Evolutionary conservation across 345 rosid species (phyloP).

Genomic region (Barbarea vulgaris): DNA sequence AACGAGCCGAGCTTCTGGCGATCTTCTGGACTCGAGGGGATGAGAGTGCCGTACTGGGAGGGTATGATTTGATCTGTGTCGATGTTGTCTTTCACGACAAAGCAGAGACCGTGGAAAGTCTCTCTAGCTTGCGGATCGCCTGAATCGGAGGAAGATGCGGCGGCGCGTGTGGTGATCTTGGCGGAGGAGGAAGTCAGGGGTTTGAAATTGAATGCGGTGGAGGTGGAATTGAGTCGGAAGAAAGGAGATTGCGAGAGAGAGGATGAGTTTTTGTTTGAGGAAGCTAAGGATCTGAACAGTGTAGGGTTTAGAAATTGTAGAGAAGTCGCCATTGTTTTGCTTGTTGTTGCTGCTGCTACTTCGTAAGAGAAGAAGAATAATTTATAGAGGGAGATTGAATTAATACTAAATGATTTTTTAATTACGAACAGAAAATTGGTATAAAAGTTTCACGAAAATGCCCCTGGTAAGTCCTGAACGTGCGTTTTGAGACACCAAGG

Average conservation of each 20-base stretch:
- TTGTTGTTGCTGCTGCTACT: not conserved
- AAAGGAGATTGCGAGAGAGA: not conserved
- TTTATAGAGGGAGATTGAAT: not conserved
- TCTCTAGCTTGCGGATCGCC: not conserved
- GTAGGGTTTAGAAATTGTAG: slow-evolving; percentile 23
- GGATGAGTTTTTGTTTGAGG: slow-evolving; percentile 1
- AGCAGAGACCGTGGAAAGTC: slow-evolving; percentile 77
- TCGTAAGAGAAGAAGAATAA: not conserved
- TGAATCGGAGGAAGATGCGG: slow-evolving; percentile 17
- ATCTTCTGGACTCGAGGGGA: slow-evolving; percentile 72
- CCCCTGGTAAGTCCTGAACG: not conserved
- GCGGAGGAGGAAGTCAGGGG: slow-evolving; percentile 15
- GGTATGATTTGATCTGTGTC: slow-evolving; percentile 94
- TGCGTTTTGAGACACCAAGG: slow-evolving; percentile 20
- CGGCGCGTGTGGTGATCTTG: slow-evolving; percentile 10
- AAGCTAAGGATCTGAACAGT: slow-evolving; percentile 24
- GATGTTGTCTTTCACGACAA: slow-evolving; percentile 78
- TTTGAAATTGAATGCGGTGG: not conserved
- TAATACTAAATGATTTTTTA: not conserved
- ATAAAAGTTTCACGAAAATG: not conserved
- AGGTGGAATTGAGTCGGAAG: slow-evolving; percentile 19
- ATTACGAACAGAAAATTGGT: not conserved
- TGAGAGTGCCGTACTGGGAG: slow-evolving; percentile 74
- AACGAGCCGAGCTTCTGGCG: slow-evolving; percentile 79
- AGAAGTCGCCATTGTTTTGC: slow-evolving; percentile 35